Percentiles rank a stretch among this genome's conserved stretches.
Conservation (phyloP, 331 rosid genomes). For the Telfairia occidentalis region DNA sequence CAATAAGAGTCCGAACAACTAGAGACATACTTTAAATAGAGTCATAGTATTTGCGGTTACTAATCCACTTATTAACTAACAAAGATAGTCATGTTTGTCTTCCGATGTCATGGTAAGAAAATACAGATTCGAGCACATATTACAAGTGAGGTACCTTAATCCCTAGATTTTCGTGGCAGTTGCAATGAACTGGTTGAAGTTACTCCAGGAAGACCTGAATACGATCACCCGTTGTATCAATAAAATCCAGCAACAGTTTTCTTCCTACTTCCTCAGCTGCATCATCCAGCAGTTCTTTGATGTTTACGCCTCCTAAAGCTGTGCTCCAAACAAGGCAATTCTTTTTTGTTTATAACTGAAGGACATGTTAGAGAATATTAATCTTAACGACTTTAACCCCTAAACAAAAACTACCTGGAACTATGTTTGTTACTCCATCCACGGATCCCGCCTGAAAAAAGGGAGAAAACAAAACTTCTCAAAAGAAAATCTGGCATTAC, state of each 20-base stretch:
- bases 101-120: neutral
- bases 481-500: neutral
- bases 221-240: slow-evolving; percentile 74
- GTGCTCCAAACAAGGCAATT: slow-evolving; percentile 15
- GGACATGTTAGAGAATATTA: neutral
- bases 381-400: neutral
- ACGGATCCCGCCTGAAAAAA: slow-evolving; percentile 78
- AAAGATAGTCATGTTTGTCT: neutral
- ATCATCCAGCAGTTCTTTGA: slow-evolving; percentile 65
- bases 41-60: neutral
- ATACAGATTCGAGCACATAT: neutral
- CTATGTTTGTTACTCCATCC: slow-evolving; percentile 73
- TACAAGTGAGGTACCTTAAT: neutral
- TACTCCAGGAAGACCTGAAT: slow-evolving; percentile 78
- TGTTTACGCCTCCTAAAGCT: slow-evolving; percentile 80
- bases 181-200: slow-evolving; percentile 9
- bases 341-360: neutral
- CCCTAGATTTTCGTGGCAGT: neutral
- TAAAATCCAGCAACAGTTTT: slow-evolving; percentile 57
- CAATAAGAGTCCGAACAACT: neutral
- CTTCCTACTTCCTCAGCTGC: slow-evolving; percentile 84
- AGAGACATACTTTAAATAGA: neutral
- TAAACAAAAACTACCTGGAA: slow-evolving; percentile 51
- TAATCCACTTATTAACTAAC: neutral
- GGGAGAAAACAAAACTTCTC: neutral